A percentile compares a stretch with the other conserved stretches of the same genome.
Conservation (phyloP, 306 rosid genomes). For the Albizia julibrissin region DNA sequence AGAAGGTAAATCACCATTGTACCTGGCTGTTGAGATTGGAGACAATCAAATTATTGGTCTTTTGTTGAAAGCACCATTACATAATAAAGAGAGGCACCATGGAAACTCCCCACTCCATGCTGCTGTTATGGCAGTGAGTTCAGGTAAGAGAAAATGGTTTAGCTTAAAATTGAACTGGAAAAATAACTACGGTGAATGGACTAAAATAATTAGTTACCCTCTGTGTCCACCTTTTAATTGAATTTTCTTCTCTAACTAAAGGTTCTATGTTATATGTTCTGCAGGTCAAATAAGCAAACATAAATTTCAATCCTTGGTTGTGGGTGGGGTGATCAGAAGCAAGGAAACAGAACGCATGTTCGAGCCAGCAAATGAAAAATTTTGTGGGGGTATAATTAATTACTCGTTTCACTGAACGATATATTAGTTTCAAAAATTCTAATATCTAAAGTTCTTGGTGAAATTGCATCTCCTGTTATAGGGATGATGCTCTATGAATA, state of each 20-base stretch:
- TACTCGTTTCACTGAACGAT: not conserved
- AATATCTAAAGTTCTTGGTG: no score
- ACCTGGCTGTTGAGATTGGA: not conserved
- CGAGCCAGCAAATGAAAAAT: not conserved
- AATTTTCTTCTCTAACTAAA: no score
- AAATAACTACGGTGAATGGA: no score
- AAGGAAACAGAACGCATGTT: no score
- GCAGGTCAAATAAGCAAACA: not conserved
- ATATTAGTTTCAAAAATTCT: no score
- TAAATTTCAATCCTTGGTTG: not conserved
- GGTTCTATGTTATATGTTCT: not conserved
- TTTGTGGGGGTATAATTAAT: not conserved
- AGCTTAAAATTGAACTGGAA: no score
- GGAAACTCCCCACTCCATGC: constrained; percentile 9
- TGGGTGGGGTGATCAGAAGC: not conserved
- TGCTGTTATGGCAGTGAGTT: not conserved
- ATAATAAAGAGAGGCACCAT: not conserved
- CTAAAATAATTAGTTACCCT: no score
- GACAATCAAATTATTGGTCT: not conserved
- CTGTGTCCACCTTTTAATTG: no score
- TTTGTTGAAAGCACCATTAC: not conserved
- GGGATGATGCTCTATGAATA: no score
- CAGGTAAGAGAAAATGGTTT: not conserved
- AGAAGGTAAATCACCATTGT: constrained; percentile 7
- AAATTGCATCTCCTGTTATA: no score